Evolutionary conservation across 306 rosid species (phyloP).

Genomic region (Trifolium dubium): DNA sequence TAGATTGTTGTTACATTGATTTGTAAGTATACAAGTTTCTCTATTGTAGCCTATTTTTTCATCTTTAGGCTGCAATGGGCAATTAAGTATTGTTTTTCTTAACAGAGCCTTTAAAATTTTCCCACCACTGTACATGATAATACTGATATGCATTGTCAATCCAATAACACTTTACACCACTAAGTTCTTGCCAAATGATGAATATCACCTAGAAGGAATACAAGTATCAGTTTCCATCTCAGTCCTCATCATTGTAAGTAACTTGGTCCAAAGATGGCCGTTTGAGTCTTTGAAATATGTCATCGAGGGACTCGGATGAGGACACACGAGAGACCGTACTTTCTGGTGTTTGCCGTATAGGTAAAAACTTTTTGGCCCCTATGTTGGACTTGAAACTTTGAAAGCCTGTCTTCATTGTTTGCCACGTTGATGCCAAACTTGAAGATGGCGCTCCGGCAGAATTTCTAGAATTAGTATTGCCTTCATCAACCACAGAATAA

Average conservation of each 20-base stretch:
- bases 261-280: constrained; percentile 56
- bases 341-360: constrained; percentile 69
- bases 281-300: constrained; percentile 77
- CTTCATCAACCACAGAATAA: constrained; percentile 58
- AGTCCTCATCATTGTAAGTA: constrained; percentile 53
- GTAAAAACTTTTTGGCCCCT: constrained; percentile 69
- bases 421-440: constrained; percentile 78
- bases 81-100: constrained; percentile 24
- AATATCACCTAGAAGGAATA: constrained; percentile 47
- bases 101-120: constrained; percentile 35
- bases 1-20: constrained; percentile 32
- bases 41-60: constrained; percentile 33
- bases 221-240: constrained; percentile 39
- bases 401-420: constrained; percentile 79
- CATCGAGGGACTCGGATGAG: constrained; percentile 78
- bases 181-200: constrained; percentile 34
- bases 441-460: constrained; percentile 50
- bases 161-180: constrained; percentile 32
- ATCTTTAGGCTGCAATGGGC: constrained; percentile 36
- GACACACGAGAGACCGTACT: constrained; percentile 52
- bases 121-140: constrained; percentile 58
- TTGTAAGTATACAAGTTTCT: constrained; percentile 39
- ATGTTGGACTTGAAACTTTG: constrained; percentile 78
- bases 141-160: constrained; percentile 44
- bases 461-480: constrained; percentile 45